Percentiles rank a stretch among this genome's conserved stretches.
Evolutionary conservation across 345 rosid species (phyloP).

Genomic region (Eucalyptus polybractea): DNA sequence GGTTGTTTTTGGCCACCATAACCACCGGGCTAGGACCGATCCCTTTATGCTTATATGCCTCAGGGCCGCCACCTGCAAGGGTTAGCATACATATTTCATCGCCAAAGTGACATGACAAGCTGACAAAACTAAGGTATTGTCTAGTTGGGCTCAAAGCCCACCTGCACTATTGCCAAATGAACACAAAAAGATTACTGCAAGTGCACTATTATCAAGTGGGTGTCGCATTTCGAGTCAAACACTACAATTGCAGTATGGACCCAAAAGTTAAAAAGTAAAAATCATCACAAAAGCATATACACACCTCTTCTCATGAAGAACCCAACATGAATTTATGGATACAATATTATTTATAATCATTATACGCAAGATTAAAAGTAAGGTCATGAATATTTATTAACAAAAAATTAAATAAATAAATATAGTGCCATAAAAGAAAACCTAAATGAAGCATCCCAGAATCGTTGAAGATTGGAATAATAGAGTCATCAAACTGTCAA

Average conservation of each 20-base stretch:
- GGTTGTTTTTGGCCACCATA: background rate
- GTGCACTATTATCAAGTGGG: background rate
- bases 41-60: background rate
- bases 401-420: background rate
- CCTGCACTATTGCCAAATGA: background rate
- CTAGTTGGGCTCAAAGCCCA: background rate
- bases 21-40: background rate
- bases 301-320: background rate
- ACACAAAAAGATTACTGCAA: background rate
- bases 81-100: background rate
- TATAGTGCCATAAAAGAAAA: background rate
- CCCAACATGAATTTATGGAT: background rate
- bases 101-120: background rate
- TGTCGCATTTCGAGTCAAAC: background rate
- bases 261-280: background rate
- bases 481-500: background rate
- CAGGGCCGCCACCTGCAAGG: background rate
- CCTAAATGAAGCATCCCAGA: background rate
- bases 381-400: background rate
- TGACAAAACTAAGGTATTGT: background rate
- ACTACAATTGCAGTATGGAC: background rate
- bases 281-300: background rate
- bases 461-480: background rate
- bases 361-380: background rate
- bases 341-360: background rate